Base-by-base conservation (phyloP, 2,329 filamentous ascomycete genomes). In the Orbilia ellipsospora region DNA sequence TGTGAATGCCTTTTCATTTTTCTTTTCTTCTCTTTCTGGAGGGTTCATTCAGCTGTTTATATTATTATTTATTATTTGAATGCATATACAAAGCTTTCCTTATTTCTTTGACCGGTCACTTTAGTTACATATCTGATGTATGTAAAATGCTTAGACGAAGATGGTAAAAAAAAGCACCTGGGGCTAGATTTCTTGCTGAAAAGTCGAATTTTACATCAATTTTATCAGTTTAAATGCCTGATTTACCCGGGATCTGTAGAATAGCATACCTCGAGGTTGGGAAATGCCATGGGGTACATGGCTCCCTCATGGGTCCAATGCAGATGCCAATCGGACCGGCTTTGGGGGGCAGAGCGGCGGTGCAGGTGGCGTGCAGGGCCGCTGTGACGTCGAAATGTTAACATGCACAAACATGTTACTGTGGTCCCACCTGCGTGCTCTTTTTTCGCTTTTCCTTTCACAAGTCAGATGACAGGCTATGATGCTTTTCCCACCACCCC, bases 1-100 rank as follows among this genome's bases (percentile, higher is more conserved):
- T 48, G 44, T 48, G 15, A 48, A 48, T 48, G 15, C 44, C 44
- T 48, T 18, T 48, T 48, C 13, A 1, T n/a, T 48, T 48, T n/a
- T 48, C 44, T 42, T 45, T 16, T 23, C 26, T 52, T n/a, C 26
- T 28, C 20, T 26, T 57, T 59, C 28, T 59, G n/a, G 54, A 40
- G 40, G 52, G 18, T 40, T 15, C 51, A 50, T 64, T 54, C 48
- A 52, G 15, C 10, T 67, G 63, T 67, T 67, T 28, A 67, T 67
- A 67, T 67, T 67, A 31, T 18, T 48, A 54, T 55, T 36, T 18
- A 48, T 48, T 45, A 16, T 48, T 51, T 51, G 23, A 59, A 23
- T 28, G 44, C 31, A 31, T 23, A 31, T 55, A 55, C n/a, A 42
- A 40, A 59, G 26, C 28, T 59, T 28, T 55, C 51, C 16, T 23